Evolutionary conservation across 2,329 filamentous ascomycete genomes (phyloP), one percentile per base, ranked within the genome.

Genomic region (Phyllosticta citrichinensis): DNA sequence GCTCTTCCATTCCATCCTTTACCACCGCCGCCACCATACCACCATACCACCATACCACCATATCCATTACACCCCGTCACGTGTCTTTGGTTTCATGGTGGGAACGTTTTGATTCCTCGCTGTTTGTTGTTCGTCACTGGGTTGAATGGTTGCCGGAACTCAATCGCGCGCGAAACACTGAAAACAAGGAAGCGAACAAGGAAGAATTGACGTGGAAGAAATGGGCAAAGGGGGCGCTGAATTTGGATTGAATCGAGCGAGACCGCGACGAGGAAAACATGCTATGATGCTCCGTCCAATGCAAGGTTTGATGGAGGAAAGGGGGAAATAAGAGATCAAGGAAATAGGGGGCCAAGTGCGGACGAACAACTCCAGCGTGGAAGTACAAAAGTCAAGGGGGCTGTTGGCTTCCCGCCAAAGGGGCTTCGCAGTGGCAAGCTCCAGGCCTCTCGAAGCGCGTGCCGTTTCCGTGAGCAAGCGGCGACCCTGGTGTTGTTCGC

Each of bases 231-330:
- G 40, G 35, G 14, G 14, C 40, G 40, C 40, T 47, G 40, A 47
- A 47, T 19, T n/a, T n/a, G 17, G 17, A 47, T 47, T 47, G 40
- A 14, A 47, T 47, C n/a, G 40, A 47, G 40, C 40, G 40, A 30
- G 30, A 53, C 33, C 59, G 54, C 52, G 25, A 54, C 59, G 59
- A 61, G 55, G 54, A 61, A 61, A 61, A 61, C 59, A 61, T 61
- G 59, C 59, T 57, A 61, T 61, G 54, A 61, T 61, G 59, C 59
- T 61, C 59, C 59, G 54, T 61, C 54, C 59, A 54, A 61, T 61
- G 59, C 59, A 61, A 56, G 22, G 54, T 47, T 47, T 25, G 56
- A 57, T 52, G 20, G 35, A 60, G 20, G 27, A 55, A 30, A 40
- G 25, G 40, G 17, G 19, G 27, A 40, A 59, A 55, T 33, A 59